Evolutionary conservation across 2,329 filamentous ascomycete genomes (phyloP), one percentile per base, ranked within the genome.

Genomic region (Fusarium fracticaudum): DNA sequence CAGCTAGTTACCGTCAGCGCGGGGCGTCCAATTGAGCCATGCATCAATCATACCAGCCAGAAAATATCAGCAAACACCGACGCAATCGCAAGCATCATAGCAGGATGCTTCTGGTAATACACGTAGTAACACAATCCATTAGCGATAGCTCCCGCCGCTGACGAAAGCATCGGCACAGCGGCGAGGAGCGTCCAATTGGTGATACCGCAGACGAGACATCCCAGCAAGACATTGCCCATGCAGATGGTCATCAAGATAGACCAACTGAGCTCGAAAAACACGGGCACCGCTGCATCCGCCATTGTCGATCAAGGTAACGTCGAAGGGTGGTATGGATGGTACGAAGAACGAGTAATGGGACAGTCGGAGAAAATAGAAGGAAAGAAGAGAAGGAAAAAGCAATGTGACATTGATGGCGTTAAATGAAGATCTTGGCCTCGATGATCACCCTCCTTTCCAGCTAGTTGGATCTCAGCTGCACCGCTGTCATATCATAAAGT

Each of bases 231-330:
- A 68, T 83, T 84, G 51, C 78, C 72, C 15, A 84, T 66, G 37
- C 84, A 83, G 58, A 85, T 81, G 37, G 81, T 83, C 69, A 81
- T 84, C 29, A 86, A 79, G 17, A 85, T 84, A 7, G 83, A 80
- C 84, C 84, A 85, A 61, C 83, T 83, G 40, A 82, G 72, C 73
- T 85, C 84, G 54, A 81, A 85, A 66, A 84, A 85, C 29, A 80
- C 71, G 6, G 67, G 50, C 22, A 69, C 65, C 17, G 63, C 24
- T 45, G 51, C 44, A 8, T 50, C 24, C 31, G 67, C 67, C 67
- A 70, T 70, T 60, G 41, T 70, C 20, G 51, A 65, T 44, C 45
- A 43, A 31, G 6, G 26, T 44, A 11, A 31, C n/a, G 40, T 33
- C 17, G 10, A 50, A 69, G 18, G 22, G 35, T 45, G 22, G 22